These are phyloP conservation scores for Circinella minor DNA, from an alignment of 371 early-diverging fungal genomes.

Conservation along the genomic window DNA sequence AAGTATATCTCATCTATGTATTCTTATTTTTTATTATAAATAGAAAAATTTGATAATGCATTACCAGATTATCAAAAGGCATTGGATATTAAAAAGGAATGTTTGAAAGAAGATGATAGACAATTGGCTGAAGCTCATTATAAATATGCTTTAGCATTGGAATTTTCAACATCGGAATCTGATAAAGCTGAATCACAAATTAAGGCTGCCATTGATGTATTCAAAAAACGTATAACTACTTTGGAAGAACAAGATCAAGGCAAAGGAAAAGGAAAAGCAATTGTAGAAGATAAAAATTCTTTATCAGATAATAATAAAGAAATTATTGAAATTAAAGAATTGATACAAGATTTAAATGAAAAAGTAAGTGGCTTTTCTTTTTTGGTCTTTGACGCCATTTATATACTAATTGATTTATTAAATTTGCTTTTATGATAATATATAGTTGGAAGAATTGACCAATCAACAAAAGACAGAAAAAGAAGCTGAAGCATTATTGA, in stretches of 20 bases:
- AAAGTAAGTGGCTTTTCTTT: constrained; percentile 36
- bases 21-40: neutral
- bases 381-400: neutral
- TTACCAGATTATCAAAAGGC: constrained; percentile 75
- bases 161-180: constrained; percentile 56
- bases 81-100: constrained; percentile 67
- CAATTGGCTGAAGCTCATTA: constrained; percentile 87
- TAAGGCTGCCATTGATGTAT: constrained; percentile 57
- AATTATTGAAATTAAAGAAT: constrained; percentile 45
- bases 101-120: constrained; percentile 66
- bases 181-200: constrained; percentile 66
- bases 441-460: constrained; percentile 41
- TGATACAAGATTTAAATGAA: constrained; percentile 53
- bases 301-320: constrained; percentile 26
- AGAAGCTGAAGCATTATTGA: constrained; percentile 40
- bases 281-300: constrained; percentile 12
- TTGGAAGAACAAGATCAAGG: constrained; percentile 33
- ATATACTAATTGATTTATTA: neutral
- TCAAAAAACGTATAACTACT: constrained; percentile 54
- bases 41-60: constrained; percentile 87
- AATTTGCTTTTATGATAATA: no score
- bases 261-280: constrained; percentile 34
- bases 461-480: constrained; percentile 43
- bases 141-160: constrained; percentile 75
- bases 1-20: neutral